phyloP scores from a whole-genome alignment of 2,329 filamentous ascomycete species.

The Erysiphe pulchra region DNA sequence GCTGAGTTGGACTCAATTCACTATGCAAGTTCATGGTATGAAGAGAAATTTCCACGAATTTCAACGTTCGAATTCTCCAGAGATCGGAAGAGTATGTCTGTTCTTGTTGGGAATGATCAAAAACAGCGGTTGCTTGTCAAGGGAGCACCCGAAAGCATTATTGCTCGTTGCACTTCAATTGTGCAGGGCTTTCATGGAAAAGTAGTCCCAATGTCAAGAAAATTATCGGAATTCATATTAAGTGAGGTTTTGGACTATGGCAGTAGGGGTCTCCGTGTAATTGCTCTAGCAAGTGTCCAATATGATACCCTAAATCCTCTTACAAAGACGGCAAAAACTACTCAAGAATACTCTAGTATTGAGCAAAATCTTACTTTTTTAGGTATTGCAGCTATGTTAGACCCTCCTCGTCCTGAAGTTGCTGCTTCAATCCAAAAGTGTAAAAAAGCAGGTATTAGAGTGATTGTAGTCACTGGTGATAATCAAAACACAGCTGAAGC shows the following conservation, averaged over 20 bases:
- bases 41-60: conserved; percentile 45
- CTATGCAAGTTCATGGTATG: conserved; percentile 64
- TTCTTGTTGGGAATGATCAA: conserved; percentile 47
- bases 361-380: conserved; percentile 90
- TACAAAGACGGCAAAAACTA: conserved; percentile 50
- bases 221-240: conserved; percentile 42
- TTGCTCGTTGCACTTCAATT: conserved; percentile 72
- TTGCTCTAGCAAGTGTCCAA: conserved; percentile 70
- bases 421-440: conserved; percentile 67
- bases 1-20: conserved; percentile 40
- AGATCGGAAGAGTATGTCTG: conserved; percentile 98
- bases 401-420: conserved; percentile 85
- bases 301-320: conserved; percentile 46
- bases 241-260: conserved; percentile 75
- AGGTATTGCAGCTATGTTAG: conserved; percentile 85
- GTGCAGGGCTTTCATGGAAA: conserved; percentile 57
- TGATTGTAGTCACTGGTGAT: conserved; percentile 95
- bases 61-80: conserved; percentile 92
- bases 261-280: conserved; percentile 77
- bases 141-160: conserved; percentile 79
- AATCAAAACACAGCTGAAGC: conserved; percentile 95
- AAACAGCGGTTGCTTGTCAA: conserved; percentile 76
- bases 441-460: conserved; percentile 76
- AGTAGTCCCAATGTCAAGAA: conserved; percentile 43
- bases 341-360: conserved; percentile 58